phyloP scores from a whole-genome alignment of 495 filamentous ascomycete species.

The Tuber indicum region DNA sequence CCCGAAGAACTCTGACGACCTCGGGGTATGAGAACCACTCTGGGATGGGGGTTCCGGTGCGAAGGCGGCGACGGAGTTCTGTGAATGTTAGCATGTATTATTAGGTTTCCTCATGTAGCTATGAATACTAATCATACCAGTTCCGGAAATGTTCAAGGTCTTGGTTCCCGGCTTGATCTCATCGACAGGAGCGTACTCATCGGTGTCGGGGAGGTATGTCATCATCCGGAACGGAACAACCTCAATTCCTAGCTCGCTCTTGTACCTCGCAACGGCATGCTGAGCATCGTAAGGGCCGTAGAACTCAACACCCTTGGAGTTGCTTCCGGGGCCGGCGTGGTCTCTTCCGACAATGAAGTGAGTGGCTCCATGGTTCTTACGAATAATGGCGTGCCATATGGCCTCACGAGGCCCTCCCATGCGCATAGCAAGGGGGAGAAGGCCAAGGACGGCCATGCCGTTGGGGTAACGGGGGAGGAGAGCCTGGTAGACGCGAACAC shows the following conservation, averaged over 20 bases:
- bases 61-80: conserved; percentile 82
- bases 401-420: conserved; percentile 98
- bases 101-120: neutral
- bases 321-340: conserved; percentile 94
- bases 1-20: conserved; percentile 88
- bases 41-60: conserved; percentile 86
- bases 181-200: conserved; percentile 91
- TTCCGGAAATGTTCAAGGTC: conserved; percentile 90
- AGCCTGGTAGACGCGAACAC: conserved; percentile 95
- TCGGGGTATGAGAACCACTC: conserved; percentile 99
- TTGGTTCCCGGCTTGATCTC: conserved; percentile 74
- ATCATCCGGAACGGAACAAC: conserved; percentile 99
- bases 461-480: conserved; percentile 96
- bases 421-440: conserved; percentile 93
- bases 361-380: conserved; percentile 97
- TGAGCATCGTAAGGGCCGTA: conserved; percentile 99
- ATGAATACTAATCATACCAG: conserved; percentile 10
- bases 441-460: conserved; percentile 96
- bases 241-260: conserved; percentile 90
- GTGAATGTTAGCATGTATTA: conserved; percentile 44
- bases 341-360: conserved; percentile 99
- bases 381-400: conserved; percentile 99
- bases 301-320: conserved; percentile 92
- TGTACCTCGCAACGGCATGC: conserved; percentile 93
- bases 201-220: conserved; percentile 93